Evolutionary conservation across 441 rosid genomes (phyloP), one percentile per base, ranked within the genome.

Genomic region (Daphne laureola): DNA sequence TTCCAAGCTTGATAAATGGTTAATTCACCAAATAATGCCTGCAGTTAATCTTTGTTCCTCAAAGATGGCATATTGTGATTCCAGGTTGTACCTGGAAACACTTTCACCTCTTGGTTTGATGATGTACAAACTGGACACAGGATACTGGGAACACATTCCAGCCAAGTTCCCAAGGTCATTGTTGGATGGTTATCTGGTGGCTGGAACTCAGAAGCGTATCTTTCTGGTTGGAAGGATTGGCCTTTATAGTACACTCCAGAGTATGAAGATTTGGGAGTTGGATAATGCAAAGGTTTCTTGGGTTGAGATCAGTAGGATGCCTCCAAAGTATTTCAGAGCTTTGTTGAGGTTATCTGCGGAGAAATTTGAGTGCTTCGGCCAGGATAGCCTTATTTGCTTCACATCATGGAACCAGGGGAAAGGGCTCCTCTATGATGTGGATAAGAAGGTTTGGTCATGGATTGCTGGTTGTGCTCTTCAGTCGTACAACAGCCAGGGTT

Each of bases 261-360:
- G 90, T 66, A 91, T 91, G 95, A 81, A 95, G 59, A 85, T 91
- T 55, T 90, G 98, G 95, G 96, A 91, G 72, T 73, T 91, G 73
- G 93, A 91, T 73, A 92, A 85, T 72, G 58, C 77, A 4, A 91
- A 85, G 70, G 64, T 81, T 51, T 57, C 56, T 46, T 91, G 96
- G 98, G 82, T 88, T 41, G 98, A 91, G 81, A 79, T 91, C 47
- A 86, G 89, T 75, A 83, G 93, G 68, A 91, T 87, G 98, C 95
- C 95, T 0, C 90, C 83, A 2, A 91, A 75, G 76, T 82, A 85
- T 71, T 91, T 86, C 63, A 79, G 93, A 57, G 86, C 89, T 51
- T 75, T 91, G 59, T 67, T 91, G 63, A 82, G 95, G 68, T 74
- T 87, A 61, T 87, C 97, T 0, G 97, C 98, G 36, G 98, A 91